Conservation (phyloP, 2,329 filamentous ascomycete genomes). For the Didymella pomorum region DNA sequence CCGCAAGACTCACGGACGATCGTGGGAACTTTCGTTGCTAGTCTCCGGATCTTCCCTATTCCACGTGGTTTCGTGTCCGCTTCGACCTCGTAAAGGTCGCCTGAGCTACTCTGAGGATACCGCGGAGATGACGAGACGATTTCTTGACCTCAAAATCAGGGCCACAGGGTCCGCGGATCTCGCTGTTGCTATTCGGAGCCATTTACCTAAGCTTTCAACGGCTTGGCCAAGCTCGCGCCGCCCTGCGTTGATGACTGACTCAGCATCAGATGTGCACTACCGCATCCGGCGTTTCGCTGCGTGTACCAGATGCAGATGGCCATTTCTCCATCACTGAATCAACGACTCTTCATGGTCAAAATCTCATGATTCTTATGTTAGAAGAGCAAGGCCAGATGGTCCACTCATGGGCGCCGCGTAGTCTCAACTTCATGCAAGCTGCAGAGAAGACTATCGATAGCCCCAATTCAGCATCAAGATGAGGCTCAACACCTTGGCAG, state of each 20-base stretch:
- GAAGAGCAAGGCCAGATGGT: neutral
- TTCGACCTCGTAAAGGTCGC: neutral
- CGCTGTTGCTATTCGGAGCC: conserved; percentile 1
- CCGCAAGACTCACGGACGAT: conserved; percentile 5
- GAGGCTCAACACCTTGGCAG: conserved; percentile 1
- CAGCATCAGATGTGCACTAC: conserved; percentile 1
- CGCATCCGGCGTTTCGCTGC: conserved; percentile 5
- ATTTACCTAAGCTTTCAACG: conserved; percentile 8
- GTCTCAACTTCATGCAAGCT: neutral
- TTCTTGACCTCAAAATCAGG: neutral
- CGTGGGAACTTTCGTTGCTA: conserved; percentile 13
- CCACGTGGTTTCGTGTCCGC: conserved; percentile 12
- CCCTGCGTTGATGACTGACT: conserved; percentile 4
- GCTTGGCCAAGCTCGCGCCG: conserved; percentile 1
- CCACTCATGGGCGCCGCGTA: neutral
- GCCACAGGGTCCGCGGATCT: conserved; percentile 1
- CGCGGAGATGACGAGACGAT: conserved; percentile 2
- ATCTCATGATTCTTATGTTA: neutral
- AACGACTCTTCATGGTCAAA: neutral
- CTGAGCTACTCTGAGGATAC: neutral
- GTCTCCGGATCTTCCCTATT: conserved; percentile 1
- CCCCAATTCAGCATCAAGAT: neutral
- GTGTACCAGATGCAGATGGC: neutral
- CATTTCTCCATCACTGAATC: neutral
- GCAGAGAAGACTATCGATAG: neutral